A percentile compares a stretch with the other conserved stretches of the same genome.
These are phyloP conservation scores for Pyrus hybrid DNA, from an alignment of 331 rosid species.

Conservation along the genomic window DNA sequence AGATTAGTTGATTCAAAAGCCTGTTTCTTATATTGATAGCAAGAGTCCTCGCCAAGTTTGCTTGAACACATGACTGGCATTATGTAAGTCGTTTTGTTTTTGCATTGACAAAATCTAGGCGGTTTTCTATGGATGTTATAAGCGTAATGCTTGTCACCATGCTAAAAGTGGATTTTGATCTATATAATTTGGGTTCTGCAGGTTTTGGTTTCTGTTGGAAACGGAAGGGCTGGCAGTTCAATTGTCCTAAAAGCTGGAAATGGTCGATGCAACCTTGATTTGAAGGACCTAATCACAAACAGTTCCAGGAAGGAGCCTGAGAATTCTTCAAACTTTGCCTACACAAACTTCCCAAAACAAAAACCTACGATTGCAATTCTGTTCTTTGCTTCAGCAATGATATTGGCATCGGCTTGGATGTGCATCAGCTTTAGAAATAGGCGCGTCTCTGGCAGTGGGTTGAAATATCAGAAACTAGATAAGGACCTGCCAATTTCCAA, in stretches of 20 bases:
- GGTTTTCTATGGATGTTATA: neutral
- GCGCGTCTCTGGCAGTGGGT: neutral
- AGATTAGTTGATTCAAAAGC: neutral
- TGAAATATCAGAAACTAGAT: slow-evolving; percentile 33
- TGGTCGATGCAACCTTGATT: slow-evolving; percentile 34
- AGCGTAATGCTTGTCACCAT: neutral
- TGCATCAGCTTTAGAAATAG: slow-evolving; percentile 20
- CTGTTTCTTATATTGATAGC: neutral
- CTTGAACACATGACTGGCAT: too few species aligned
- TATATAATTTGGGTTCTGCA: neutral
- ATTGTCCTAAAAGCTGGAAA: slow-evolving; percentile 26
- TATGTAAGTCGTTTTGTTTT: neutral
- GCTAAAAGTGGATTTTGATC: neutral
- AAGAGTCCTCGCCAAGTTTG: neutral
- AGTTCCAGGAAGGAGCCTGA: slow-evolving; percentile 1
- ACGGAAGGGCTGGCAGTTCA: slow-evolving; percentile 10
- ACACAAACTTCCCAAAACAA: slow-evolving; percentile 12
- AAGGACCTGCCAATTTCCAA: slow-evolving; percentile 29
- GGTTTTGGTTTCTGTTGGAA: slow-evolving; percentile 27
- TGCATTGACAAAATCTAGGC: neutral
- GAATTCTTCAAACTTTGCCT: slow-evolving; percentile 11
- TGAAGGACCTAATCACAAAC: slow-evolving; percentile 23
- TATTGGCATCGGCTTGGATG: slow-evolving; percentile 21
- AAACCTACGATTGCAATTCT: slow-evolving; percentile 15
- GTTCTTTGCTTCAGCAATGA: slow-evolving; percentile 16